Evolutionary conservation across 2,329 filamentous ascomycete genomes (phyloP).

Genomic region (Leptographium flavum): DNA sequence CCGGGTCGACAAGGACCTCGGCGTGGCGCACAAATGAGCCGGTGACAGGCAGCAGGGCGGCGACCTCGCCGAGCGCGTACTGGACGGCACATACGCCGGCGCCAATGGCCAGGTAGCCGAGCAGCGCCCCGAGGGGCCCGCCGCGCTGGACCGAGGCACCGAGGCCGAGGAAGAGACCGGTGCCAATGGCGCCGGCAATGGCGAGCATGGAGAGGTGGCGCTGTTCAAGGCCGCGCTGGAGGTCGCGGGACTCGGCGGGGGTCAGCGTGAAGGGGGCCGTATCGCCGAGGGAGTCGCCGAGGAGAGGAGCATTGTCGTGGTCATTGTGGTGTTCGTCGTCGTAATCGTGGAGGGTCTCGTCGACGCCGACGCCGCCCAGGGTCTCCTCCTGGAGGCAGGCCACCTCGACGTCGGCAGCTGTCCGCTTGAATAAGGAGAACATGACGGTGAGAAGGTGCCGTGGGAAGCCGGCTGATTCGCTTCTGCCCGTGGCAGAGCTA

Average conservation of each 20-base stretch:
- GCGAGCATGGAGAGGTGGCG: constrained; percentile 32
- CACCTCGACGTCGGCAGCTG: too few relatives aligned
- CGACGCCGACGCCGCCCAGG: too few relatives aligned
- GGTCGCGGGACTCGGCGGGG: constrained; percentile 4
- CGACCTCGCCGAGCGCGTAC: constrained; percentile 56
- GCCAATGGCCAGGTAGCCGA: constrained; percentile 57
- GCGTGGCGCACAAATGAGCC: constrained; percentile 54
- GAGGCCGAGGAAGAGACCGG: constrained; percentile 57
- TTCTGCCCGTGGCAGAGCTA: too few relatives aligned
- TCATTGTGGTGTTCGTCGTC: neutral
- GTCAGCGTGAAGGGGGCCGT: constrained; percentile 3
- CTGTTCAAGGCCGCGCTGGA: constrained; percentile 19
- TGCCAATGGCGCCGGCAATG: constrained; percentile 45
- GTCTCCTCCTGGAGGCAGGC: too few relatives aligned
- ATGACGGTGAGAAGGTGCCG: neutral
- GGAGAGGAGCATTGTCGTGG: neutral
- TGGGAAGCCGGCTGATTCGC: too few relatives aligned
- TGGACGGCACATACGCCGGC: constrained; percentile 64
- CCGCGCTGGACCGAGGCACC: constrained; percentile 46
- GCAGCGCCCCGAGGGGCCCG: constrained; percentile 51
- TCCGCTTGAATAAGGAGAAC: neutral
- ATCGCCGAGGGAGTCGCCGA: neutral
- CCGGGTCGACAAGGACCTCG: constrained; percentile 40
- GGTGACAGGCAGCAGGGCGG: constrained; percentile 61
- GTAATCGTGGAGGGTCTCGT: too few relatives aligned